phyloP scores from a whole-genome alignment of 805 yeast species.

The Hyphopichia homilentoma region DNA sequence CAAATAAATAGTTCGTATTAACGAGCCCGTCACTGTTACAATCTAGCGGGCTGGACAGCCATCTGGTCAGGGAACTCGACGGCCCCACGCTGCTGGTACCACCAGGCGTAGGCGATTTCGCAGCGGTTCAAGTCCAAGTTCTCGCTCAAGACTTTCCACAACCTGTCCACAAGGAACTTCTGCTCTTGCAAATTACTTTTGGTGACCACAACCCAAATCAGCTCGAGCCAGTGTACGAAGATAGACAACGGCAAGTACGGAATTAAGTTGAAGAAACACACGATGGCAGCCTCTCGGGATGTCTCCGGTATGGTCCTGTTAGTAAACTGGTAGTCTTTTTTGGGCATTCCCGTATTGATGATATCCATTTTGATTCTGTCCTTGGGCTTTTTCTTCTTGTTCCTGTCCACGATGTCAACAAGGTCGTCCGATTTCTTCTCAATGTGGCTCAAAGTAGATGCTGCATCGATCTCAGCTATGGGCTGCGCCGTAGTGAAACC shows the following conservation, averaged over 20 bases:
- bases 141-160: slow-evolving; percentile 57
- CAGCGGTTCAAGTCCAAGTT: slow-evolving; percentile 56
- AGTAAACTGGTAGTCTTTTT: slow-evolving; percentile 16
- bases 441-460: slow-evolving; percentile 29
- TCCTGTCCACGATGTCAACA: slow-evolving; percentile 23
- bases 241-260: slow-evolving; percentile 47
- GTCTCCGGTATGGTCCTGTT: slow-evolving; percentile 33
- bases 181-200: slow-evolving; percentile 36
- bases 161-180: slow-evolving; percentile 29
- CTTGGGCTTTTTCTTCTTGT: slow-evolving; percentile 32
- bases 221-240: slow-evolving; percentile 46
- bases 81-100: slow-evolving; percentile 44
- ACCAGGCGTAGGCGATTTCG: slow-evolving; percentile 55
- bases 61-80: slow-evolving; percentile 2
- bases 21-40: too few relatives aligned
- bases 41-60: too few relatives aligned
- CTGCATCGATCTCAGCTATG: slow-evolving; percentile 31
- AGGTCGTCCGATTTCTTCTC: slow-evolving; percentile 11
- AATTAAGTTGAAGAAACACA: slow-evolving; percentile 46
- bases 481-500: slow-evolving; percentile 36
- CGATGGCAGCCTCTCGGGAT: slow-evolving; percentile 45
- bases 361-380: slow-evolving; percentile 17
- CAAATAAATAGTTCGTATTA: too few relatives aligned
- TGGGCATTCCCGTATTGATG: slow-evolving; percentile 5
- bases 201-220: slow-evolving; percentile 32